Evolutionary conservation across 805 yeast species (phyloP).

Genomic region (Myxozyma monticola): DNA sequence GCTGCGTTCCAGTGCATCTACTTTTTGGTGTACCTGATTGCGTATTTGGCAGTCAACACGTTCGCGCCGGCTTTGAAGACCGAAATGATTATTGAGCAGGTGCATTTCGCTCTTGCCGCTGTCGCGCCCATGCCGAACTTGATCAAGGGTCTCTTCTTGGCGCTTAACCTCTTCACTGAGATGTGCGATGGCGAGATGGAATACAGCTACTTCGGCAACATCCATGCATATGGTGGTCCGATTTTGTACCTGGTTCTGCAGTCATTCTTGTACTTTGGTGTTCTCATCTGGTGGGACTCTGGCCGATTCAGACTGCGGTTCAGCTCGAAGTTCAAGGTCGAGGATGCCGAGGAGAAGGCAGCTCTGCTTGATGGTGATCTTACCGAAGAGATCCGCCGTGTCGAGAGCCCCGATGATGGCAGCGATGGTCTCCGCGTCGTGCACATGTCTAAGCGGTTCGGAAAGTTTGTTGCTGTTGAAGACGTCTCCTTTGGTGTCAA

Average conservation of each 20-base stretch:
- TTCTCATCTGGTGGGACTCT: conserved; percentile 41
- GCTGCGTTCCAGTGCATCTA: conserved; percentile 40
- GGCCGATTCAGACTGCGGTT: conserved; percentile 35
- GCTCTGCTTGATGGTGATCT: conserved; percentile 32
- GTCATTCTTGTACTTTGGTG: conserved; percentile 29
- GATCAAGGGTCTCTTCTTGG: conserved; percentile 37
- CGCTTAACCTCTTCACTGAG: conserved; percentile 39
- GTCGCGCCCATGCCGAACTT: conserved; percentile 37
- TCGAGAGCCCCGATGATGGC: conserved; percentile 33
- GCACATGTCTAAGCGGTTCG: conserved; percentile 37
- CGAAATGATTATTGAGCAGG: conserved; percentile 30
- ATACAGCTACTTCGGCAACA: conserved; percentile 36
- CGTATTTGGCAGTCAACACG: conserved; percentile 36
- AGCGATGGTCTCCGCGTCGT: conserved; percentile 36
- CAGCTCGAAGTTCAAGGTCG: conserved; percentile 5
- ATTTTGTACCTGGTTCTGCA: conserved; percentile 39
- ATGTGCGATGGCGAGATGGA: conserved; percentile 34
- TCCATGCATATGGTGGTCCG: conserved; percentile 41
- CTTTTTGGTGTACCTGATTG: conserved; percentile 39
- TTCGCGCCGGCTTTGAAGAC: conserved; percentile 37
- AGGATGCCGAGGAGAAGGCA: conserved; percentile 26
- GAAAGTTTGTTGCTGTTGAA: conserved; percentile 35
- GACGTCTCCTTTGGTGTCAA: conserved; percentile 41
- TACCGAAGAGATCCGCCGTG: conserved; percentile 31
- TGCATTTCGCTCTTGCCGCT: conserved; percentile 37